Percentiles rank a stretch among this genome's conserved stretches.
These are phyloP conservation scores for Bifiguratus adelaidae DNA, from an alignment of 192 early-diverging fungal genomes.

Conservation along the genomic window DNA sequence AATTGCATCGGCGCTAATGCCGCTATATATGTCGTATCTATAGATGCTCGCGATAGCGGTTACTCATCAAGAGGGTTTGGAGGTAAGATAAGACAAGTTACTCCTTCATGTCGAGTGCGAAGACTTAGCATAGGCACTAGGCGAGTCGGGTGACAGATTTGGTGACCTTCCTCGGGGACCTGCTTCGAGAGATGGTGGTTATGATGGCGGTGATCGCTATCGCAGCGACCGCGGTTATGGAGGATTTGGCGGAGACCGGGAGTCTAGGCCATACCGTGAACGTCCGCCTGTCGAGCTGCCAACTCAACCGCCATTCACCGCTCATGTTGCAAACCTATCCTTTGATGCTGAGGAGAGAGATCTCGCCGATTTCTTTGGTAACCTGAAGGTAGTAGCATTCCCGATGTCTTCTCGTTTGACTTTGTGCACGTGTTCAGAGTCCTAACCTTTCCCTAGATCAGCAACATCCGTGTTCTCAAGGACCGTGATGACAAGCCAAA, in stretches of 20 bases:
- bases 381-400: constrained; percentile 40
- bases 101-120: neutral
- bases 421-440: constrained; percentile 1
- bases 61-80: constrained; percentile 1
- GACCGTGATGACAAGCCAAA: constrained; percentile 77
- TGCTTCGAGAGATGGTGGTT: neutral
- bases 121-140: neutral
- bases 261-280: constrained; percentile 15
- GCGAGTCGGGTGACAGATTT: neutral
- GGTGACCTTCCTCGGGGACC: neutral
- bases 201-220: constrained; percentile 16
- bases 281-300: constrained; percentile 55
- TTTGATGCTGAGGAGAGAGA: constrained; percentile 72
- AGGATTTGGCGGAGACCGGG: constrained; percentile 21
- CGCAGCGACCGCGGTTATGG: constrained; percentile 25
- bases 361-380: constrained; percentile 63
- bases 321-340: constrained; percentile 85
- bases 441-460: constrained; percentile 34
- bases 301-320: constrained; percentile 79
- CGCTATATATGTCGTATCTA: neutral
- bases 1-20: neutral
- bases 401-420: neutral
- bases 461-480: constrained; percentile 67
- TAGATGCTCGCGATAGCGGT: constrained; percentile 9
- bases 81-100: neutral